Conservation (phyloP, 306 rosid genomes). For the cucumber (Cucumis sativus) region Cucumber_9930_V3 NC_026659.2:27858501-27859000, state of each 20-base stretch:
- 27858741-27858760: neutral
- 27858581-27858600: neutral
- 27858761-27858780: neutral
- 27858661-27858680: neutral
- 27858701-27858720: conserved; percentile 1
- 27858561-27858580: neutral
- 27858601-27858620: neutral
- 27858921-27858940: conserved; percentile 80
- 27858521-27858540: no score
- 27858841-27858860: conserved; percentile 15
- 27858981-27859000: conserved; percentile 98
- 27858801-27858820: neutral
- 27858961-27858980: conserved; percentile 95
- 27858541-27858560: no score
- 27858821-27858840: conserved; percentile 32
- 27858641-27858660: neutral
- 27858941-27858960: conserved; percentile 88
- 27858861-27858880: conserved; percentile 53
- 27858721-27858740: neutral
- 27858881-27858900: conserved; percentile 74
- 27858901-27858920: conserved; percentile 81
- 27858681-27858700: neutral
- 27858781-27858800: neutral
- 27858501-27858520: no score
- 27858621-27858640: neutral